Conservation (phyloP, 2,329 filamentous ascomycete genomes). For the Ceratocystis destructans region DNA sequence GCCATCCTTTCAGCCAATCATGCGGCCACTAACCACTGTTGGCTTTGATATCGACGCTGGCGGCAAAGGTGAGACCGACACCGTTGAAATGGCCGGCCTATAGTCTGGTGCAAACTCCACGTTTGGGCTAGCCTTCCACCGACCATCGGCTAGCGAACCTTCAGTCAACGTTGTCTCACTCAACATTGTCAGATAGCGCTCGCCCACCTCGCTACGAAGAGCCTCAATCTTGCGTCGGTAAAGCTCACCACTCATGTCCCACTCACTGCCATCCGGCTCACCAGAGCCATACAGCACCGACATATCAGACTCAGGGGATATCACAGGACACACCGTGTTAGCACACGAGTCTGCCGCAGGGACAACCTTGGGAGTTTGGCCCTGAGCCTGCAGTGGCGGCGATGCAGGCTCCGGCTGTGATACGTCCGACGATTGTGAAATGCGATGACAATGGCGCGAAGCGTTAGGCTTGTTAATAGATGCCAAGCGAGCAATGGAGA, state of each 20-base stretch:
- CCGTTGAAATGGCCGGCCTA: neutral
- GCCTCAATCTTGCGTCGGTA: conserved; percentile 84
- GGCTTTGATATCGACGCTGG: conserved; percentile 27
- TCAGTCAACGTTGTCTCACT: conserved; percentile 45
- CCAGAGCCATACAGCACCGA: conserved; percentile 21
- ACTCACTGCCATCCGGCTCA: conserved; percentile 37
- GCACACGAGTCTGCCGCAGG: conserved; percentile 9
- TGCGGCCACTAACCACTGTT: conserved; percentile 40
- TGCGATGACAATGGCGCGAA: conserved; percentile 9
- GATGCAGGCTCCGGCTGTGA: conserved; percentile 18
- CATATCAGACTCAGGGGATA: conserved; percentile 13
- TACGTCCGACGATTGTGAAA: conserved; percentile 17
- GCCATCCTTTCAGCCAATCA: conserved; percentile 31
- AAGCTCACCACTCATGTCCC: conserved; percentile 57
- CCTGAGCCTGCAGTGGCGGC: conserved; percentile 14
- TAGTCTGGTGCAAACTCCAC: conserved; percentile 25
- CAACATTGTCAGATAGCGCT: conserved; percentile 73
- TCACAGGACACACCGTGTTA: neutral
- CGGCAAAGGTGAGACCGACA: conserved; percentile 9
- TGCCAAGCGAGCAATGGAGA: neutral
- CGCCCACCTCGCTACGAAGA: conserved; percentile 71
- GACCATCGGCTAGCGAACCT: neutral
- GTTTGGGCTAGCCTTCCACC: conserved; percentile 37
- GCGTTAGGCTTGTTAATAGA: neutral
- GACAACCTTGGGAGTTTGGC: conserved; percentile 14